Evolutionary conservation across 23 red algal species (phyloP), one percentile per base, ranked within the genome.

Genomic region (Agarophyton chilense): DNA sequence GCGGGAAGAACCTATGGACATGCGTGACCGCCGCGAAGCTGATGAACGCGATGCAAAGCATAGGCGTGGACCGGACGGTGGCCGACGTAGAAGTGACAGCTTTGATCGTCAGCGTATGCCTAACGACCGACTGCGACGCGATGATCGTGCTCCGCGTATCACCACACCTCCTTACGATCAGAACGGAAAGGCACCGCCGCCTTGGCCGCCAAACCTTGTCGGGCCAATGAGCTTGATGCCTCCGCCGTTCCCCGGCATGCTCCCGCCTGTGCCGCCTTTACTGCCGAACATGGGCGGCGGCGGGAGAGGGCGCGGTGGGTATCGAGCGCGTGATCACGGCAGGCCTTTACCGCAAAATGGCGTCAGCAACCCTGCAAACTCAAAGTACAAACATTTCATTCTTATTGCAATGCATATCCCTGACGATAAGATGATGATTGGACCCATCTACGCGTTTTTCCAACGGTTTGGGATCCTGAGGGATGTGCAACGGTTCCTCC

Each of bases 341-440:
- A 43, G 68, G 36, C 21, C 68, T 12, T 46, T 74, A 16, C 22
- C 68, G 21, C 68, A 74, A 19, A 74, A 43, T n/a, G 68, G 40
- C 22, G 68, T 24, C 12, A 74, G 43, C 41, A 74, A 46, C 32
- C 39, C 68, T 0, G 33, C 77, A 4, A 80, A 61, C 54, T 56
- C 50, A 13, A 55, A 61, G 35, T 25, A 80, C 54, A 80, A 56
- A 25, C 77, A 85, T 42, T 90, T 77, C 43, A 78, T 78, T 44
- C 80, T 94, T 41, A 55, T 82, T 0, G 78, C 71, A 17, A 44
- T 58, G 36, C 61, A 78, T 28, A 82, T 96, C 31, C 94, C 94
- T 0, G 65, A 77, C 32, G 94, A 96, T 31, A 90, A 91, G 89
- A 53, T 96, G 72, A 83, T 80, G 64, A 75, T 91, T 29, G 54